Conservation (phyloP, 305 asterid species). For the Fraxinus greggii region DNA sequence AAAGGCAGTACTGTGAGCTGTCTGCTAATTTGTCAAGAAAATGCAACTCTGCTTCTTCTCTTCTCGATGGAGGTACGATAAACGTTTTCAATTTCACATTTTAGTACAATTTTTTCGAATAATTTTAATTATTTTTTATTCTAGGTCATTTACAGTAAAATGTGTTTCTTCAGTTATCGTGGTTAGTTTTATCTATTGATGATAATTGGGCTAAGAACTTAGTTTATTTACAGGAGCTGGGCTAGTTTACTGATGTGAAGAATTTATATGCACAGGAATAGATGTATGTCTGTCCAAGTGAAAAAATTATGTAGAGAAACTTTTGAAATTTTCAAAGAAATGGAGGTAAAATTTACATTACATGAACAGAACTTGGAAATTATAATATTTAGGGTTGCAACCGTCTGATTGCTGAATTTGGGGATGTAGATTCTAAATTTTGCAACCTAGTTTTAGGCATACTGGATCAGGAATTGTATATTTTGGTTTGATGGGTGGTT, state of each 20-base stretch:
- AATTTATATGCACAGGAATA: background rate
- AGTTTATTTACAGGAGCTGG: background rate
- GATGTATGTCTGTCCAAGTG: background rate
- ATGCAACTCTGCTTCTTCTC: constrained; percentile 64
- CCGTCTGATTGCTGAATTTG: background rate
- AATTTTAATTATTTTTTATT: constrained; percentile 23
- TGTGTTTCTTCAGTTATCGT: background rate
- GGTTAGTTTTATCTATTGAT: constrained; percentile 17
- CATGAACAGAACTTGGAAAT: background rate
- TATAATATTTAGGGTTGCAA: background rate
- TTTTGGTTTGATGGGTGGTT: background rate
- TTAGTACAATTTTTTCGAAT: constrained; percentile 8
- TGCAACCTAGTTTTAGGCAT: background rate
- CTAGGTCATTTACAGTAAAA: background rate
- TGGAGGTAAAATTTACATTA: background rate
- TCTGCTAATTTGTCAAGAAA: constrained; percentile 79
- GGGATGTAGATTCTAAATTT: background rate
- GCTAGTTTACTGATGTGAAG: background rate
- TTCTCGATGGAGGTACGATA: constrained; percentile 67
- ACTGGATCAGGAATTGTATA: background rate
- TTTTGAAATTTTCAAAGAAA: background rate
- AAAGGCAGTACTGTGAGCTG: constrained; percentile 93
- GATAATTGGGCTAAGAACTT: constrained; percentile 26
- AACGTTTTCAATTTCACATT: background rate
- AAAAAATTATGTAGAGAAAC: background rate